Conservation (phyloP, 1,284 basidiomycete genomes). For the Ceratobasidium sp. region DNA sequence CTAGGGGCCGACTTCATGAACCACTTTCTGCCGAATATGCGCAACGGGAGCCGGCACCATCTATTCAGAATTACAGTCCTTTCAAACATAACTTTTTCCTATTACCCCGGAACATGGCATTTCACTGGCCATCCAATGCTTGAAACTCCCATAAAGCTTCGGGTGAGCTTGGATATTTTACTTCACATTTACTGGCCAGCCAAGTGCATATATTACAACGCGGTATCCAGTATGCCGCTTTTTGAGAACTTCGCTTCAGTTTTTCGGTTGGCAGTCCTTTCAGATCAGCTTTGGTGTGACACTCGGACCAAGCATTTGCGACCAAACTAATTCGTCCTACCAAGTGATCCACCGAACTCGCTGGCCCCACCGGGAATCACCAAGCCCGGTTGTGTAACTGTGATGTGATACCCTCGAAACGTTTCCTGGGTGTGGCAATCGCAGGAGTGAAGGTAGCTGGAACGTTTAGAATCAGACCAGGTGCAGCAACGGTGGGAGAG, state of each 20-base stretch:
- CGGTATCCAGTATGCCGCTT: neutral
- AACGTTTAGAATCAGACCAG: no score
- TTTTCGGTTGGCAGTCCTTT: neutral
- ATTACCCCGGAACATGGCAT: neutral
- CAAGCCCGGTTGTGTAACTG: no score
- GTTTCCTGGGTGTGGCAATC: no score
- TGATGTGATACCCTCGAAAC: no score
- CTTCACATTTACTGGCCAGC: neutral
- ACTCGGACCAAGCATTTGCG: neutral
- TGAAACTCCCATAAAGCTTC: neutral
- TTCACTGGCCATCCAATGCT: neutral
- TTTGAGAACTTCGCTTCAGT: constrained; percentile 9
- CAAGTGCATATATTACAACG: neutral
- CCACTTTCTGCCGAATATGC: neutral
- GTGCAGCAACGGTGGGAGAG: no score
- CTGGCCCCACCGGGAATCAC: neutral
- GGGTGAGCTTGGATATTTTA: neutral
- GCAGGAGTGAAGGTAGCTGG: no score
- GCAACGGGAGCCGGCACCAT: neutral
- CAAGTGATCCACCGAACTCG: neutral
- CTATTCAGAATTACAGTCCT: neutral
- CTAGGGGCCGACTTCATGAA: constrained; percentile 14
- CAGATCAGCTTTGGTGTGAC: neutral
- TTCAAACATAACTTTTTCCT: neutral
- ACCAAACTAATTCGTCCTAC: neutral